Percentiles rank a stretch among this genome's conserved stretches.
Conservation (phyloP, 2,329 filamentous ascomycete species). For the Claviceps sp. region DNA sequence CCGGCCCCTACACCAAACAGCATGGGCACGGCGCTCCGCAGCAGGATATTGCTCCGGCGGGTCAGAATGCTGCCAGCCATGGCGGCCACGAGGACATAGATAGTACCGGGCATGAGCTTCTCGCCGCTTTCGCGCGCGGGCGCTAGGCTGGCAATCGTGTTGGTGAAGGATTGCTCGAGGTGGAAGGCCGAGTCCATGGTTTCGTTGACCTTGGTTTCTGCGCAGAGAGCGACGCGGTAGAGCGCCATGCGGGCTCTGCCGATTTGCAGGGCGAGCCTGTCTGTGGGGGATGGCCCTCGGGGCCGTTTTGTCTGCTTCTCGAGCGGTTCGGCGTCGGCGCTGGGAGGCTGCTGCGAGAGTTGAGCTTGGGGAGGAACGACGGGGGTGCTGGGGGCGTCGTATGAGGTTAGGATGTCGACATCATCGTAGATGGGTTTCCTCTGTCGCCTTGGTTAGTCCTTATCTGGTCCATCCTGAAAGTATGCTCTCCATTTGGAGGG, state of each 20-base stretch:
- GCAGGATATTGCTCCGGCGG: conserved; percentile 71
- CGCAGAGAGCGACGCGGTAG: conserved; percentile 57
- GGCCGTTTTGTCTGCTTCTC: conserved; percentile 10
- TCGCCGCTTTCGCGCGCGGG: conserved; percentile 77
- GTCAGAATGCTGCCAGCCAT: conserved; percentile 92
- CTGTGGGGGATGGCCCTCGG: conserved; percentile 63
- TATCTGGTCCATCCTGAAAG: too few relatives aligned
- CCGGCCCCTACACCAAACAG: conserved; percentile 71
- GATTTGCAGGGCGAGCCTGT: conserved; percentile 75
- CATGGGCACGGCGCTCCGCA: conserved; percentile 64
- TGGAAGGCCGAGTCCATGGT: conserved; percentile 68
- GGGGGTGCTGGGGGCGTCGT: conserved; percentile 15
- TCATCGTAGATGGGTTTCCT: conserved; percentile 75
- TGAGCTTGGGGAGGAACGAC: conserved; percentile 12
- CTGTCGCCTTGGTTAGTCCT: conserved; percentile 10
- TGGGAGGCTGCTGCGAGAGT: conserved; percentile 9
- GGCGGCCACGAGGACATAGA: conserved; percentile 86
- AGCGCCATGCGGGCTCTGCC: conserved; percentile 67
- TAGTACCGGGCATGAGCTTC: conserved; percentile 72
- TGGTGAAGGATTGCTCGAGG: conserved; percentile 81
- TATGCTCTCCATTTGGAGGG: too few relatives aligned
- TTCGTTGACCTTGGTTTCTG: conserved; percentile 73
- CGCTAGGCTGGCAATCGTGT: conserved; percentile 76
- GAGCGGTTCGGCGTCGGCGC: conserved; percentile 19
- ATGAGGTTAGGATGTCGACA: conserved; percentile 30